These are phyloP conservation scores for Lagenaria siceraria DNA, from an alignment of 306 rosid species.

Conservation along the genomic window DNA sequence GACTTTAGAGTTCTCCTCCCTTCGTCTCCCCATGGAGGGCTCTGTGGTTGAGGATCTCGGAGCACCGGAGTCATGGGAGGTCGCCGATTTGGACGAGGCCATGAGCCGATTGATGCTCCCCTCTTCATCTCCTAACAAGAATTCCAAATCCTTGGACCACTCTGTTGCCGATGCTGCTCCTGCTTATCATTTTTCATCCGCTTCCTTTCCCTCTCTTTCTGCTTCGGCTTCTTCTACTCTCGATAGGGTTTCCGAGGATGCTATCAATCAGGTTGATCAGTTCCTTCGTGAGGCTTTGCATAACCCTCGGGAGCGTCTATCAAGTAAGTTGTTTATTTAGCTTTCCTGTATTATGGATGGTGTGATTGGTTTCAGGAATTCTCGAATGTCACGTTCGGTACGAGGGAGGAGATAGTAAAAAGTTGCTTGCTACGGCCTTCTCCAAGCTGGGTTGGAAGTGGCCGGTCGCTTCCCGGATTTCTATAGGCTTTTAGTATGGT, in stretches of 20 bases:
- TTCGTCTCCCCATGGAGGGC: constrained; percentile 59
- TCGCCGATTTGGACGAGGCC: constrained; percentile 72
- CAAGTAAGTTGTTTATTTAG: constrained; percentile 34
- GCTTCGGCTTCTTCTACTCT: constrained; percentile 6
- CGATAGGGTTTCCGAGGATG: constrained; percentile 41
- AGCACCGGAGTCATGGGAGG: constrained; percentile 99
- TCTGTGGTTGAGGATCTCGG: constrained; percentile 74
- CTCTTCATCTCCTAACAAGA: constrained; percentile 34
- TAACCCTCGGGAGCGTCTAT: constrained; percentile 90
- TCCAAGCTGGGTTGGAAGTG: not conserved
- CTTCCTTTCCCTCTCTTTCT: constrained; percentile 17
- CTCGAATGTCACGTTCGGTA: not conserved
- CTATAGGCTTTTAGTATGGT: not conserved
- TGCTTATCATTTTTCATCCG: not conserved
- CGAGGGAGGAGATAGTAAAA: not conserved
- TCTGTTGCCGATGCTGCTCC: not conserved
- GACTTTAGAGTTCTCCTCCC: not conserved
- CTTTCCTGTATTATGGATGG: not conserved
- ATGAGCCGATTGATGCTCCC: constrained; percentile 64
- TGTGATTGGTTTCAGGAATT: not conserved
- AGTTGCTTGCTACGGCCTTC: not conserved
- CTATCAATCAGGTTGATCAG: constrained; percentile 63
- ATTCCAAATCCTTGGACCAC: constrained; percentile 18
- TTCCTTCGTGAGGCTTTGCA: constrained; percentile 91
- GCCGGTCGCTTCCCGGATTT: not conserved